Evolutionary conservation across 78 protist species (phyloP), one percentile per base, ranked within the genome.

Genomic region (Isochrysis galbana): DNA sequence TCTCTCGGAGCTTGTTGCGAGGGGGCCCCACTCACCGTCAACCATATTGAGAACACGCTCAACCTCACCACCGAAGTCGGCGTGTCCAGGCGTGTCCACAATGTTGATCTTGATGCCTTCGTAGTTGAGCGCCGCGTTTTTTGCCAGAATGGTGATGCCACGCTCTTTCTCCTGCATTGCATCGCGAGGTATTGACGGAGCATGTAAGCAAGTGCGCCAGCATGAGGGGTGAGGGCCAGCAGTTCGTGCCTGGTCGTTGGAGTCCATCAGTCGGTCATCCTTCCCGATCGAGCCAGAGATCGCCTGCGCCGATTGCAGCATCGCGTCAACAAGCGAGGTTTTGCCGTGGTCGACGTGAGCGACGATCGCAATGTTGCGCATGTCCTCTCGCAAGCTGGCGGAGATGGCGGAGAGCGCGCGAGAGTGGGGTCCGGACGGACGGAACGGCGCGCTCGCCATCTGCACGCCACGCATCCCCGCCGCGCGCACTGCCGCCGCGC

Each of bases 311-410:
- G 55, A 23, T 25, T 41, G 7, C 29, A 80, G 88, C 88, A 80
- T 44, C 54, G 88, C 88, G 55, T 80, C 88, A 19, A 80, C 51
- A 7, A 80, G 88, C 34, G 88, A n/a, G 32, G 88, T 80, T 97
- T 98, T 98, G 87, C 99, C 99, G 97, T 95, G 97, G 90, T 97
- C 98, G 90, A 97, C 98, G 96, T 97, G 99, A 39, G 99, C 99
- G 93, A 98, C 98, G 91, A 98, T 98, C 54, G 98, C 92, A 77
- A 99, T 98, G 97, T 98, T 98, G 44, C 99, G 97, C 91, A 99
- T 98, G 93, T 96, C 48, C n/a, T 17, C 2, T 2, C 46, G 46
- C 19, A 17, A 21, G 61, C 29, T 19, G 29, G 61, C 61, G 61
- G 61, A 51, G 61, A 51, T 51, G 29, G 7, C 29, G 61, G 61